phyloP scores from a whole-genome alignment of 805 yeast genomes.

The Ogataea angusta region DNA sequence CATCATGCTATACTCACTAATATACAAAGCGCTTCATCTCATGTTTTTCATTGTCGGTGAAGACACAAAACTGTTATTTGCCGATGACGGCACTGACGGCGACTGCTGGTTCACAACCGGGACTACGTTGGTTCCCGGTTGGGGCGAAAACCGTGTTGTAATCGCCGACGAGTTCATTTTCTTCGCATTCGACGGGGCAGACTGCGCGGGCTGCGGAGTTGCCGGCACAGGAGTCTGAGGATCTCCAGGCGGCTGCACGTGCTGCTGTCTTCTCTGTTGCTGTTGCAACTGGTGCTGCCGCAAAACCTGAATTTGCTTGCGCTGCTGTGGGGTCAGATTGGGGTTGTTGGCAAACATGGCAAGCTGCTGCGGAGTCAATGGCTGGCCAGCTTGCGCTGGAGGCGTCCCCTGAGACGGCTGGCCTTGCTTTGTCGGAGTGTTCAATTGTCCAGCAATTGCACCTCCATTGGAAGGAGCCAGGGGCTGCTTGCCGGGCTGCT shows the following conservation, averaged over 20 bases:
- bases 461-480: constrained; percentile 12
- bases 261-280: constrained; percentile 21
- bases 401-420: constrained; percentile 9
- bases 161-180: constrained; percentile 22
- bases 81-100: constrained; percentile 13
- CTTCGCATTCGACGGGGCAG: constrained; percentile 23
- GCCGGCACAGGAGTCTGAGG: constrained; percentile 13
- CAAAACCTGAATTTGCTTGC: constrained; percentile 42
- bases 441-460: constrained; percentile 18
- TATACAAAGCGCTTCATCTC: constrained; percentile 5
- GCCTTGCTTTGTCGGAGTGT: constrained; percentile 13
- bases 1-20: constrained; percentile 8
- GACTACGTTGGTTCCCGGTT: constrained; percentile 23
- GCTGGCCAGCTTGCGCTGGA: constrained; percentile 6
- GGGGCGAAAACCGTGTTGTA: constrained; percentile 31
- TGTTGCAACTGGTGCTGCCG: constrained; percentile 34
- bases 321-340: constrained; percentile 42
- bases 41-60: constrained; percentile 12
- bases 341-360: constrained; percentile 32
- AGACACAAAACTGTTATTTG: constrained; percentile 15
- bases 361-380: constrained; percentile 25
- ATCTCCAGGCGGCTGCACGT: constrained; percentile 12
- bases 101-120: constrained; percentile 14
- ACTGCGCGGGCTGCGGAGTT: constrained; percentile 16
- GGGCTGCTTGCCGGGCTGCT: constrained; percentile 9